Base-by-base conservation (phyloP, 768 basidiomycete species). In the Gloeostereum incarnatum region DNA sequence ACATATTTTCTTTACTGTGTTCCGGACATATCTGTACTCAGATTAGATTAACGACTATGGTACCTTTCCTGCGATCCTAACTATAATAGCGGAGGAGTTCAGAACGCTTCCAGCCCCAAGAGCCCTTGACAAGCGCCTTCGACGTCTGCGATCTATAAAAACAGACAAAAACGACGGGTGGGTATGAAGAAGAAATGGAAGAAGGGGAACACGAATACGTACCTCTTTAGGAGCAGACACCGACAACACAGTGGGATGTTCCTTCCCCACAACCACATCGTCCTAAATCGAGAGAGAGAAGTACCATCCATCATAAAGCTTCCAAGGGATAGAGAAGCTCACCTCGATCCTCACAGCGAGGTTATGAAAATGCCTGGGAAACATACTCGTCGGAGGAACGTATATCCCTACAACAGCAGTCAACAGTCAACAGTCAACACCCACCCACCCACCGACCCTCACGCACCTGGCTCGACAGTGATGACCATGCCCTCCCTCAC, bases 271-370 rank as follows among this genome's bases (percentile, higher is more conserved):
- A 2, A 78, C 54, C 1, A 81, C 66, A 41, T 78, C 76, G 44
- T 81, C 78, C 67, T 52, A 40, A 8, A n/a, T 33, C 22, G 18
- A 22, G 4, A 8, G 41, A 16, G 24, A 37, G 27, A 39, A 25
- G 45, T 51, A 29, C 41, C 31, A 19, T 41, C 30, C 36, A 40
- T 39, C 27, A 35, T 34, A 34, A 13, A 31, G 32, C 6, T 8
- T 21, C 5, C 6, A 35, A 31, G 16, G 26, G 30, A 19, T 27
- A 32, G 17, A 25, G 21, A 43, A n/a, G n/a, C 46, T 27, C 40
- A 81, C 86, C 70, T 94, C 94, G 49, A 99, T 90, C 32, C 94
- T 78, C 42, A 98, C 81, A 5, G 88, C 91, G 20, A 96, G 73
- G 45, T 90, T 84, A 48, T 94, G 92, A 59, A 91, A 98, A 36